These are phyloP conservation scores for Apiospora pterosperma DNA, from an alignment of 2,329 filamentous ascomycete genomes.

Conservation along the genomic window DNA sequence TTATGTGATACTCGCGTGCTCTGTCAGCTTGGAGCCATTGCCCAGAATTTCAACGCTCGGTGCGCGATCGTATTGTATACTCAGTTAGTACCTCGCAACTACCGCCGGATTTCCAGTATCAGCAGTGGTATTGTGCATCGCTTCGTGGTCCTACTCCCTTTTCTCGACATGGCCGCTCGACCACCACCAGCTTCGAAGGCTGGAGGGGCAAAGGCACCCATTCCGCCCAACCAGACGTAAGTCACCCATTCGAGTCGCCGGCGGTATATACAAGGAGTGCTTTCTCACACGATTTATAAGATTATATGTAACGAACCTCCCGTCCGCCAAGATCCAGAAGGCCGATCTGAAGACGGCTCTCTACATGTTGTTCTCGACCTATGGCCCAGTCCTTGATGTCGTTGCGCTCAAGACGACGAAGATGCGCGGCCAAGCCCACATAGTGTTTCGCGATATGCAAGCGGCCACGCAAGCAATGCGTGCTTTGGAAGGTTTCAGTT, in stretches of 20 bases:
- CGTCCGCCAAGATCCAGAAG: slow-evolving; percentile 85
- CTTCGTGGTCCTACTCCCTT: neutral
- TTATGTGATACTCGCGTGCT: neutral
- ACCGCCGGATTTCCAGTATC: neutral
- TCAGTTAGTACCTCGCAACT: neutral
- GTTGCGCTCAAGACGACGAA: slow-evolving; percentile 83
- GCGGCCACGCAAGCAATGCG: slow-evolving; percentile 94
- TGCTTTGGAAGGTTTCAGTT: slow-evolving; percentile 77
- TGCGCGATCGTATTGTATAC: neutral
- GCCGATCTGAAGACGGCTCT: slow-evolving; percentile 79
- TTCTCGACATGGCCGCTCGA: slow-evolving; percentile 15
- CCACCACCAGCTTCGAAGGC: slow-evolving; percentile 24
- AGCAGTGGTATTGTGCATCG: neutral
- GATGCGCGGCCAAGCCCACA: slow-evolving; percentile 94
- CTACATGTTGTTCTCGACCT: slow-evolving; percentile 92
- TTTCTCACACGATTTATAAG: slow-evolving; percentile 39
- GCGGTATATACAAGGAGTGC: neutral
- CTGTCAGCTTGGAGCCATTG: neutral
- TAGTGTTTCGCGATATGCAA: slow-evolving; percentile 86
- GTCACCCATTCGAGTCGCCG: slow-evolving; percentile 26
- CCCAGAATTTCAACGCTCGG: neutral
- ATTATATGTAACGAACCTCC: slow-evolving; percentile 84
- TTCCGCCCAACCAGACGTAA: slow-evolving; percentile 74
- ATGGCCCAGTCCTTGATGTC: slow-evolving; percentile 88
- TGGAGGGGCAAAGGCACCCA: slow-evolving; percentile 42